Percentiles rank a stretch among this genome's conserved stretches.
These are phyloP conservation scores for Calocera viscosa DNA, from an alignment of 768 basidiomycete genomes.

Conservation along the genomic window DNA sequence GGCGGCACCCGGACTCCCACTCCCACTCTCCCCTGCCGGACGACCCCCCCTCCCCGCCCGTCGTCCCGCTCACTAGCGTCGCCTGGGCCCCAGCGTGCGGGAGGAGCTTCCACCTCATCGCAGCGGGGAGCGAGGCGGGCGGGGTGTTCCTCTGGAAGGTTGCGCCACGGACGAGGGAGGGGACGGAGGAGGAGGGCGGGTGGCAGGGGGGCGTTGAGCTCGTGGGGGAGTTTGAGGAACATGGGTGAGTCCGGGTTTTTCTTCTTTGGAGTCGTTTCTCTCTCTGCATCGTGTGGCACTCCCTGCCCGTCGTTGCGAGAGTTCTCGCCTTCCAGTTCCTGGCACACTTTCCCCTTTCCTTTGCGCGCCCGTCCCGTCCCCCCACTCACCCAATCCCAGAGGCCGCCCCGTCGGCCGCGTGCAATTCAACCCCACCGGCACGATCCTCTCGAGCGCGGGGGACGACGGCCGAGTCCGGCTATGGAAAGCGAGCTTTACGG, in stretches of 20 bases:
- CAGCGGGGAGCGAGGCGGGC: slow-evolving; percentile 79
- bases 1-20: slow-evolving; percentile 19
- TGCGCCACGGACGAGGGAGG: slow-evolving; percentile 25
- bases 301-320: too few species aligned
- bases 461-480: slow-evolving; percentile 71
- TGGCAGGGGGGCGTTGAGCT: slow-evolving; percentile 53
- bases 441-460: slow-evolving; percentile 68
- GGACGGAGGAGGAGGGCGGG: slow-evolving; percentile 34
- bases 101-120: slow-evolving; percentile 85
- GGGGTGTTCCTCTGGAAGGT: slow-evolving; percentile 83
- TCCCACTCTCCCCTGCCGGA: slow-evolving; percentile 22
- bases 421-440: slow-evolving; percentile 33
- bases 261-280: too few species aligned
- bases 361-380: not conserved
- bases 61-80: slow-evolving; percentile 57
- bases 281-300: too few species aligned
- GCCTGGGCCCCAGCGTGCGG: slow-evolving; percentile 94
- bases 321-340: not conserved
- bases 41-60: slow-evolving; percentile 33
- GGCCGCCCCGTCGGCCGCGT: slow-evolving; percentile 17
- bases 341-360: not conserved
- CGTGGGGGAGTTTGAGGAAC: slow-evolving; percentile 84
- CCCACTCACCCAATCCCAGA: slow-evolving; percentile 1
- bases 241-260: slow-evolving; percentile 48
- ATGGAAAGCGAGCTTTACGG: slow-evolving; percentile 73